Conservation (phyloP, 75 land plant genomes). For the Isoetes taiwanensis region DNA sequence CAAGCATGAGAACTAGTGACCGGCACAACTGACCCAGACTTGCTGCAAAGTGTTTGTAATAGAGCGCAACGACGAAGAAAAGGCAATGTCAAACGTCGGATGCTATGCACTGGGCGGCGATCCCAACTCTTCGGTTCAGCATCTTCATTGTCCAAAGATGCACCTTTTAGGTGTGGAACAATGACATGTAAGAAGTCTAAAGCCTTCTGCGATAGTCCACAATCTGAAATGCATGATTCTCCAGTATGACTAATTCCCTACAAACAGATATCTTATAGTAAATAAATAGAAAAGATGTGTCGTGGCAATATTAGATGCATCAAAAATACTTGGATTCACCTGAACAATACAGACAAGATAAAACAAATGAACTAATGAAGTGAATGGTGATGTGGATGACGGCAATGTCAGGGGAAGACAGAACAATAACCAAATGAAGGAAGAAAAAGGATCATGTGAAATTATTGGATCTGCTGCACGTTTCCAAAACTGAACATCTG, state of each 20-base stretch:
- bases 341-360: slow-evolving; percentile 67
- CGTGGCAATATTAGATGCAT: background rate
- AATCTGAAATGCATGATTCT: no score
- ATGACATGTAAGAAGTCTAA: no score
- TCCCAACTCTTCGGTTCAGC: slow-evolving; percentile 24
- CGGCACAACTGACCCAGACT: slow-evolving; percentile 26
- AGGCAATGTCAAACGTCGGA: slow-evolving; percentile 60
- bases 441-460: slow-evolving; percentile 78
- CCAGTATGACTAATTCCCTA: no score
- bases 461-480: slow-evolving; percentile 72
- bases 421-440: slow-evolving; percentile 80
- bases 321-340: slow-evolving; percentile 26
- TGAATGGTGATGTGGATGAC: slow-evolving; percentile 31
- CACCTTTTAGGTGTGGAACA: no score
- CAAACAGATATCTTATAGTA: background rate
- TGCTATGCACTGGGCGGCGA: slow-evolving; percentile 18
- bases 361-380: slow-evolving; percentile 69
- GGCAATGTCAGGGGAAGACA: slow-evolving; percentile 68
- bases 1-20: slow-evolving; percentile 16
- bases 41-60: slow-evolving; percentile 46
- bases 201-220: no score
- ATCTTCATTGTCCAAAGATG: slow-evolving; percentile 30
- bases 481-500: slow-evolving; percentile 65
- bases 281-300: background rate
- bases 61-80: slow-evolving; percentile 73